Base-by-base conservation (phyloP, 2,329 filamentous ascomycete genomes). In the Bipolaris sorokiniana region DNA sequence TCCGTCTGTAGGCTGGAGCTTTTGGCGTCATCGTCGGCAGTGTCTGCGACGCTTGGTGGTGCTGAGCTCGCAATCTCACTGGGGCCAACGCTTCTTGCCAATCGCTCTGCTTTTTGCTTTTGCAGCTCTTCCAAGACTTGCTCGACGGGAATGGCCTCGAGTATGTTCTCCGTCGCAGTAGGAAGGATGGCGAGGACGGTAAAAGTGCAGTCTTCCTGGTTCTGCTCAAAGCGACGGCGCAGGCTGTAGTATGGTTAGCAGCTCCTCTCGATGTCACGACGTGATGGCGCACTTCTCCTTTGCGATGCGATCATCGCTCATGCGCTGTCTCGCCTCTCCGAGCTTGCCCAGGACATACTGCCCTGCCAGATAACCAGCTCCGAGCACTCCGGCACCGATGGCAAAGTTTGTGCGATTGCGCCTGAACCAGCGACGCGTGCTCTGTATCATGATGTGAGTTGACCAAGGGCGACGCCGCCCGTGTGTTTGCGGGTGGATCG, bases 141-240 rank as follows among this genome's bases (percentile, higher is more conserved):
- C 76, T 99, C 95, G 41, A 96, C 96, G 51, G 96, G 91, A 68
- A 98, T 86, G 31, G 90, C 88, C 66, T 91, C 88, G 70, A 97
- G 82, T 68, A 99, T 90, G 74, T 96, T 94, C 65, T 95, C 88
- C 22, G 93, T 93, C 6, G 92, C 91, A 33, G 94, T 96, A 4
- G 95, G 95, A 9, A 99, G 84, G 53, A 99, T 87, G 28, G 94
- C 95, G n/a, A 98, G 88, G 42, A 98, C 92, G 36, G 95, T 99
- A 76, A 96, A 97, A 46, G 94, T 97, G 79, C 95, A 99, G 78
- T 99, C 95, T 75, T 97, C 94, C 76, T 99, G 95, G 77, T 99
- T 99, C 79, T 99, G 95, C 77, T 98, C 92, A 79, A 99, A 99
- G 72, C 95, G 90, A 57, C 95, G 90, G 49, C 93, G 92, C 60